Percentiles rank a stretch among this genome's conserved stretches.
Evolutionary conservation across 1,139 yeast species (phyloP).

Genomic region (Hemisphaericaspora subhashii): DNA sequence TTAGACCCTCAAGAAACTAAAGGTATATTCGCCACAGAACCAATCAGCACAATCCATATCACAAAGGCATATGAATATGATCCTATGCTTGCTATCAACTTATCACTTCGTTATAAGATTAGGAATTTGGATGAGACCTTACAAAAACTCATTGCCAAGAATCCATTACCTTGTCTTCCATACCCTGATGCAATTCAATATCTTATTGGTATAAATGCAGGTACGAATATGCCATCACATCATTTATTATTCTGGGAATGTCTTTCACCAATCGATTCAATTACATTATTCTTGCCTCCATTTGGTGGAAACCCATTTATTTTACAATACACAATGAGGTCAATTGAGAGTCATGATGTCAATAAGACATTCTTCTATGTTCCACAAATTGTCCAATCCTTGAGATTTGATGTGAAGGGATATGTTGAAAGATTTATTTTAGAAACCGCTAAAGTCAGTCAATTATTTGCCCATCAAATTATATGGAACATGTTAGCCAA

Average conservation of each 20-base stretch:
- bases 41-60: conserved; percentile 36
- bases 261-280: conserved; percentile 81
- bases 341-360: conserved; percentile 85
- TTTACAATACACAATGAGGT: conserved; percentile 86
- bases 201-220: conserved; percentile 49
- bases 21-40: conserved; percentile 35
- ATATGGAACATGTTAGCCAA: conserved; percentile 98
- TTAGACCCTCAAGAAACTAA: conserved; percentile 46
- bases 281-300: conserved; percentile 79
- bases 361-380: conserved; percentile 92
- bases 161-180: conserved; percentile 63
- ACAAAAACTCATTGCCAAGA: conserved; percentile 45
- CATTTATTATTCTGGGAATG: conserved; percentile 72
- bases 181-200: conserved; percentile 67
- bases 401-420: conserved; percentile 79
- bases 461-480: conserved; percentile 93
- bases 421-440: conserved; percentile 86
- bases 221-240: conserved; percentile 38
- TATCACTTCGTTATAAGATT: conserved; percentile 58
- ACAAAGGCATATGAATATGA: conserved; percentile 62
- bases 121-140: conserved; percentile 46
- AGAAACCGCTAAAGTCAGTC: conserved; percentile 90
- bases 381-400: conserved; percentile 93
- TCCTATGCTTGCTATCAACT: conserved; percentile 72
- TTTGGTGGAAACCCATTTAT: conserved; percentile 66